Conservation (phyloP, 257 asterid species). For the Solanum boliviense region DNA sequence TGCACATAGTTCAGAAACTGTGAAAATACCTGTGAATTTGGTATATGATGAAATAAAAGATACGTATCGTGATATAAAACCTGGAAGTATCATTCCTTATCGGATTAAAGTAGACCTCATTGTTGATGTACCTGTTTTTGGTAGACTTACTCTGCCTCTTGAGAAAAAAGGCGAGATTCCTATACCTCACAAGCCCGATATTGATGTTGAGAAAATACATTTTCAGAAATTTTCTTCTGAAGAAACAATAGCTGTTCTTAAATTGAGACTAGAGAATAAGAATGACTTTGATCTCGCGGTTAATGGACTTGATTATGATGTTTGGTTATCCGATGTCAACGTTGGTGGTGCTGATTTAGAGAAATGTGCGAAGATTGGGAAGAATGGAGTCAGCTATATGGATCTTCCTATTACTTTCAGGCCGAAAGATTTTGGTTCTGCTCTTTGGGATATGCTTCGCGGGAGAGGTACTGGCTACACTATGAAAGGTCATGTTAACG, state of each 20-base stretch:
- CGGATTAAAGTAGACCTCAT: constrained; percentile 74
- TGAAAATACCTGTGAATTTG: constrained; percentile 55
- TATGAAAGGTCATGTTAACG: constrained; percentile 74
- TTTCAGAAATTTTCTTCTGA: constrained; percentile 74
- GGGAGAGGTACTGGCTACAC: constrained; percentile 82
- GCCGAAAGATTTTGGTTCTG: constrained; percentile 97
- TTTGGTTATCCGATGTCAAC: constrained; percentile 83
- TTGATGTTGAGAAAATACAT: constrained; percentile 62
- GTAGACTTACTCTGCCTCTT: constrained; percentile 70
- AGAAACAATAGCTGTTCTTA: constrained; percentile 72
- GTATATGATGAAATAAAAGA: constrained; percentile 65
- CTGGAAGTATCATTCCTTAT: constrained; percentile 79
- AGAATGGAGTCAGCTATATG: constrained; percentile 49
- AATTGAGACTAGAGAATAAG: constrained; percentile 78
- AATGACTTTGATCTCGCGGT: constrained; percentile 80
- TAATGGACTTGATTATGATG: constrained; percentile 69
- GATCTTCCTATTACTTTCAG: constrained; percentile 86
- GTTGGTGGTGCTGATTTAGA: constrained; percentile 60
- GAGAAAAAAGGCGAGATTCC: constrained; percentile 92
- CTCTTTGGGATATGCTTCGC: constrained; percentile 97
- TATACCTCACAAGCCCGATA: constrained; percentile 70
- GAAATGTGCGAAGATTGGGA: constrained; percentile 42
- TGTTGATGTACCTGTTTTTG: constrained; percentile 80
- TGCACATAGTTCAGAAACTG: constrained; percentile 82
- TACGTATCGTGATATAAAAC: constrained; percentile 61